Base-by-base conservation (phyloP, 441 rosid genomes). In the Eutrema salsugineum region DNA sequence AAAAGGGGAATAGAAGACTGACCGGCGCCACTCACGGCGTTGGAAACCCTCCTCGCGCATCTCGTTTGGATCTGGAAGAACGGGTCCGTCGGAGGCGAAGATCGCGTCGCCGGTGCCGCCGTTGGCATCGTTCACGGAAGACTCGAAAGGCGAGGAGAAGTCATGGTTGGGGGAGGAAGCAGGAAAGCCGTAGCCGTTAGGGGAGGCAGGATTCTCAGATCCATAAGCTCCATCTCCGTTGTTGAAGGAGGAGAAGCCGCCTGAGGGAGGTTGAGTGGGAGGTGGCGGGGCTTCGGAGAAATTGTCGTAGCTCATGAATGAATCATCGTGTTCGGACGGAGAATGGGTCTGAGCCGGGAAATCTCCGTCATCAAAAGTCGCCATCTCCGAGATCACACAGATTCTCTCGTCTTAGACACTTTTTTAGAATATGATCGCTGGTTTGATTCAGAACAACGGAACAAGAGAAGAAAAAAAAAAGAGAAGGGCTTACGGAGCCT, bases 11-110 rank as follows among this genome's bases (percentile, higher is more conserved):
- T 42, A 48, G 47, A 19, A 58, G 60, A 83, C 96, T 79, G 27
- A 92, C 96, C 98, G 85, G 77, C 94, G 88, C 97, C 98, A 92
- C 73, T 92, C 97, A 8, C 98, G 91, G 56, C 84, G 82, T 19
- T 82, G 86, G 40, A 78, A 70, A 11, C 91, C 86, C 79, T 93
- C 98, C 82, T 93, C 98, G 70, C 59, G 81, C 98, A 93, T 93
- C 76, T 86, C 81, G 40, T 22, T 76, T 8, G 91, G 93, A 22
- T 85, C 87, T 17, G 98, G 97, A 50, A 91, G 78, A 38, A 83
- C 5, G 0, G 97, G 93, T 0, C 90, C 97, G 49, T 82, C 88
- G 39, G 81, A 80, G 35, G 66, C 54, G 43, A 89, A 86, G 67
- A 79, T 30, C 48, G 73, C 73, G 58, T 71, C 87, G 30, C 49